A percentile compares a stretch with the other conserved stretches of the same genome.
These are phyloP conservation scores for Hypoxylon perforatum DNA, from an alignment of 495 filamentous ascomycete genomes.

Conservation along the genomic window DNA sequence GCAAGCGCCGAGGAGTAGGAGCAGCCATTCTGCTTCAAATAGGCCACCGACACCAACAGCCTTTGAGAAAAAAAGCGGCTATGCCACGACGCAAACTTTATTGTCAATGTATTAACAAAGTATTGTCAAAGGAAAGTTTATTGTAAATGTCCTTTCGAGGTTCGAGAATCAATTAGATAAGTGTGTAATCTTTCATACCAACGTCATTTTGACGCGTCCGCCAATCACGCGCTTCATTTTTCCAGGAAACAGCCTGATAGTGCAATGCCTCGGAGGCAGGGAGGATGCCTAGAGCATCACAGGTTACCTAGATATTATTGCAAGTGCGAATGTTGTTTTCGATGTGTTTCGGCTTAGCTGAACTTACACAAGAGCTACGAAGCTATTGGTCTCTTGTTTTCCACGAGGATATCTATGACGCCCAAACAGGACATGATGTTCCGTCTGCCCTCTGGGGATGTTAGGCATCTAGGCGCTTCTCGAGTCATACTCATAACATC, in stretches of 20 bases:
- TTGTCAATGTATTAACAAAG: too few relatives aligned
- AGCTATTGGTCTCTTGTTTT: too few relatives aligned
- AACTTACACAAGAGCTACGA: too few relatives aligned
- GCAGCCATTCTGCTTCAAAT: neutral
- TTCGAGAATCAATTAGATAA: neutral
- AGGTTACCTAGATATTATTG: neutral
- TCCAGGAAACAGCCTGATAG: neutral
- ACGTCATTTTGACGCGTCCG: conserved; percentile 12
- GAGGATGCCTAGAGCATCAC: neutral
- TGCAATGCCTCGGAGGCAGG: neutral
- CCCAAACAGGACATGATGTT: too few relatives aligned
- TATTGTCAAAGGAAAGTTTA: conserved; percentile 8
- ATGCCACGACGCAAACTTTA: conserved; percentile 1
- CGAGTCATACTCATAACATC: too few relatives aligned
- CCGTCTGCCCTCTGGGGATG: too few relatives aligned
- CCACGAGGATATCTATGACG: too few relatives aligned
- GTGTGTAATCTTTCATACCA: conserved; percentile 6
- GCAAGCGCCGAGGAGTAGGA: neutral
- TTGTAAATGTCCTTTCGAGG: neutral
- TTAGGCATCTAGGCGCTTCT: too few relatives aligned
- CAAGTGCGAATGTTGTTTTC: conserved; percentile 4
- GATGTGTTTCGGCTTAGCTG: neutral
- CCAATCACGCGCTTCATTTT: conserved; percentile 14
- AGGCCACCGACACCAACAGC: neutral
- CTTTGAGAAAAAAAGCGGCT: conserved; percentile 1